Conservation (phyloP, 768 basidiomycete species). For the Lyophyllum shimeji region DNA sequence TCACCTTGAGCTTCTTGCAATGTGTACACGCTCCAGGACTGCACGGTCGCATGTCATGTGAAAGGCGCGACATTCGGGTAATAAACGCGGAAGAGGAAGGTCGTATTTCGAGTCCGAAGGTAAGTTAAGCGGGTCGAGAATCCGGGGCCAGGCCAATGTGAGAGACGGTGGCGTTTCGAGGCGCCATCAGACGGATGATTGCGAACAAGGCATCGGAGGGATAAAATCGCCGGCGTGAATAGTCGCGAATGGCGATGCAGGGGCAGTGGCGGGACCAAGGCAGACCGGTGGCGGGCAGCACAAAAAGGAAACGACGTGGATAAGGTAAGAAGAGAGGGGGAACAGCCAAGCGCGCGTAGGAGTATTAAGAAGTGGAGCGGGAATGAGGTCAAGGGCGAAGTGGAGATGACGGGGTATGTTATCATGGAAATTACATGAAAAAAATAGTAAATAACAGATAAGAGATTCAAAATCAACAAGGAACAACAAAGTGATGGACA, state of each 20-base stretch:
- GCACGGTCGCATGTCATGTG: slow-evolving; percentile 8
- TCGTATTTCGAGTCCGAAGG: slow-evolving; percentile 11
- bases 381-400: neutral
- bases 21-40: slow-evolving; percentile 84
- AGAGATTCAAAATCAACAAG: neutral
- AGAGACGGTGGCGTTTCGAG: slow-evolving; percentile 7
- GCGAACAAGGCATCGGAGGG: neutral
- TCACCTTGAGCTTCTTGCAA: slow-evolving; percentile 86
- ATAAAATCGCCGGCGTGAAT: slow-evolving; percentile 11
- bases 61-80: slow-evolving; percentile 6
- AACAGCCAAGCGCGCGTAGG: neutral
- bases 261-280: neutral
- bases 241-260: slow-evolving; percentile 16
- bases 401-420: neutral
- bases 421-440: neutral
- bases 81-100: slow-evolving; percentile 1
- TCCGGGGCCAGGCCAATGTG: slow-evolving; percentile 1
- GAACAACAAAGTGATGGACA: slow-evolving; percentile 1
- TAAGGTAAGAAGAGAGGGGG: neutral
- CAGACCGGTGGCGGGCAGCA: neutral
- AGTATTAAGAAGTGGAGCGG: no score
- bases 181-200: neutral
- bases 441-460: neutral
- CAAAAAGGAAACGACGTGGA: neutral
- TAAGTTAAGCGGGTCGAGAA: neutral